Base-by-base conservation (phyloP, 2,329 filamentous ascomycete species). In the Microcyclospora tardicrescens region DNA sequence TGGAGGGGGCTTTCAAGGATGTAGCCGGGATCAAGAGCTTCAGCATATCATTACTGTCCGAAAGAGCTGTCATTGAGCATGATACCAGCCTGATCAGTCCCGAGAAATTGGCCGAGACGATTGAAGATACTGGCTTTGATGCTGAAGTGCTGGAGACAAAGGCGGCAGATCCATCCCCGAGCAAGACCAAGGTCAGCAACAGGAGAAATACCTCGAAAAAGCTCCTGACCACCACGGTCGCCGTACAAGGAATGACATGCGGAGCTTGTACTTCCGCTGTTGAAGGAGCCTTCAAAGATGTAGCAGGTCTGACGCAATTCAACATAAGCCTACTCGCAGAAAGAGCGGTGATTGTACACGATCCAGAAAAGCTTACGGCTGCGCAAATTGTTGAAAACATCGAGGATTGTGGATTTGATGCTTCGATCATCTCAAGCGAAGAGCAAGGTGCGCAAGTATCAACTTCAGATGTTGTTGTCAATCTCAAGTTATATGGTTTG, bases 201-300 rank as follows among this genome's bases (percentile, higher is more conserved):
- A 47, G 47, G 53, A 56, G 44, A 59, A 49, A 60, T 66, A 45
- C 62, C 64, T 36, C 45, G 41, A 62, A 57, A 27, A 55, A 45
- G 42, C 43, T 60, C 3, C 69, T 79, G 40, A 84, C 77, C 1
- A 95, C 87, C 0, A 96, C 87, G 0, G 72, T 98, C 13, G 78
- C 83, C 4, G 84, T 98, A 39, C 84, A 91, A 49, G 91, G 91
- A 36, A 98, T 98, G 91, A 98, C 91, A 1, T 96, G 91, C 57
- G 89, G 89, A 15, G 85, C 91, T 32, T 98, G 91, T 61, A 96
- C 91, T 0, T 89, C 89, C 1, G 86, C 89, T 5, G 78, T 96
- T 2, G 84, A 95, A 54, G 72, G 75, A 36, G 85, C 82, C 3
- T 91, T 98, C 62, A 75, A 77, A 48, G 75, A 73, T 45, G 62